These are phyloP conservation scores for Ustilago esculenta DNA, from an alignment of 1,284 basidiomycete genomes.

Conservation along the genomic window DNA sequence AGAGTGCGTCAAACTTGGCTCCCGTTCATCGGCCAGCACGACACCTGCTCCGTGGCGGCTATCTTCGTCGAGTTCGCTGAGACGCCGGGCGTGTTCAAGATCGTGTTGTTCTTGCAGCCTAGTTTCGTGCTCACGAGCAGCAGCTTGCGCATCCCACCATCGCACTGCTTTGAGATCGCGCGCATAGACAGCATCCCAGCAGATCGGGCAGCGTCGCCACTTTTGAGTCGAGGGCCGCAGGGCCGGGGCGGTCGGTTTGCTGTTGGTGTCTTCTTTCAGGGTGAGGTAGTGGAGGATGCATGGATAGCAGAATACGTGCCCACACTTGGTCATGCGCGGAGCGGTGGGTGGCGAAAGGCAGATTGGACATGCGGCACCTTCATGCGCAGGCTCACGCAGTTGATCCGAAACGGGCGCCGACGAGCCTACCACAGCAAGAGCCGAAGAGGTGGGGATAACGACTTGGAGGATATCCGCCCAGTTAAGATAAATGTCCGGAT, in stretches of 20 bases:
- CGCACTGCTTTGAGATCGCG: slow-evolving; percentile 90
- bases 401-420: slow-evolving; percentile 38
- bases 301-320: slow-evolving; percentile 76
- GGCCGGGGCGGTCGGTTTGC: slow-evolving; percentile 10
- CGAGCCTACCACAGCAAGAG: slow-evolving; percentile 55
- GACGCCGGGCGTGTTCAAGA: slow-evolving; percentile 16
- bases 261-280: slow-evolving; percentile 25
- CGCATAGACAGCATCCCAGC: slow-evolving; percentile 90
- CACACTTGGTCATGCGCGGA: slow-evolving; percentile 95
- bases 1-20: slow-evolving; percentile 27
- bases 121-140: slow-evolving; percentile 35
- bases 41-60: not conserved
- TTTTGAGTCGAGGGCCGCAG: slow-evolving; percentile 38
- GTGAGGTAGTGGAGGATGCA: slow-evolving; percentile 78
- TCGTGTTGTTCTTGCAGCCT: slow-evolving; percentile 32
- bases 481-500: slow-evolving; percentile 62
- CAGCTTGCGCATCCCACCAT: slow-evolving; percentile 68
- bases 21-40: slow-evolving; percentile 6
- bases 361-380: slow-evolving; percentile 86
- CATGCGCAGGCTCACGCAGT: slow-evolving; percentile 69
- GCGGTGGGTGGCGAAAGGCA: slow-evolving; percentile 90
- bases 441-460: slow-evolving; percentile 79
- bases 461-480: slow-evolving; percentile 91
- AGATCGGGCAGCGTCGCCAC: slow-evolving; percentile 81
- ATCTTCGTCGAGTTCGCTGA: slow-evolving; percentile 26